These are phyloP conservation scores for Pseudevernia furfuracea DNA, from an alignment of 495 filamentous ascomycete species.

Conservation along the genomic window DNA sequence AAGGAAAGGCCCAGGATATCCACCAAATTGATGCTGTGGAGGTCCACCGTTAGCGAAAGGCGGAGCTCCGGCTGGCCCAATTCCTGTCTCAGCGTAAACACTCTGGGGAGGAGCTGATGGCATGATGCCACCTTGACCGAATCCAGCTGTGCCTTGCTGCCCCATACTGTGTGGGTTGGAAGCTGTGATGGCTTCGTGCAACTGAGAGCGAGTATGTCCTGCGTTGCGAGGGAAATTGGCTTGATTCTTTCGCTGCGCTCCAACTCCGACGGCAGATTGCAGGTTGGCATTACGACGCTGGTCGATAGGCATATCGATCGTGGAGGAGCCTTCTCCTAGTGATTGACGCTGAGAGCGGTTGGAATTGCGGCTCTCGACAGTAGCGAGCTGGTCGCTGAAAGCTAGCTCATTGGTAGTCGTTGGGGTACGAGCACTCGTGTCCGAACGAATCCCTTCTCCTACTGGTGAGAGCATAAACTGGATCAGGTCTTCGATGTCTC, in stretches of 20 bases:
- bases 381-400: conserved; percentile 10
- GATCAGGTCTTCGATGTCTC: conserved; percentile 14
- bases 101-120: background rate
- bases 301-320: background rate
- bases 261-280: background rate
- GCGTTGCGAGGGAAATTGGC: background rate
- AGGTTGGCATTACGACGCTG: conserved; percentile 1
- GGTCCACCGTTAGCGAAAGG: conserved; percentile 1
- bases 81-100: background rate
- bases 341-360: background rate
- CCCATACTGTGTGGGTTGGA: background rate
- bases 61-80: background rate
- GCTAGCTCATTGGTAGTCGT: background rate
- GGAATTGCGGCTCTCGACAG: conserved; percentile 1
- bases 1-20: conserved; percentile 1
- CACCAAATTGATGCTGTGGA: conserved; percentile 8
- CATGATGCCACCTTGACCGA: background rate
- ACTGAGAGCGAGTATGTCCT: background rate
- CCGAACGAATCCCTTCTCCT: conserved; percentile 12
- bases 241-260: background rate
- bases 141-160: background rate
- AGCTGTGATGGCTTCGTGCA: background rate
- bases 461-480: conserved; percentile 10
- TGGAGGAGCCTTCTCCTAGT: background rate
- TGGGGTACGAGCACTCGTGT: conserved; percentile 4